Evolutionary conservation across 1,284 basidiomycete genomes (phyloP).

Genomic region (Fomitopsis betulina): DNA sequence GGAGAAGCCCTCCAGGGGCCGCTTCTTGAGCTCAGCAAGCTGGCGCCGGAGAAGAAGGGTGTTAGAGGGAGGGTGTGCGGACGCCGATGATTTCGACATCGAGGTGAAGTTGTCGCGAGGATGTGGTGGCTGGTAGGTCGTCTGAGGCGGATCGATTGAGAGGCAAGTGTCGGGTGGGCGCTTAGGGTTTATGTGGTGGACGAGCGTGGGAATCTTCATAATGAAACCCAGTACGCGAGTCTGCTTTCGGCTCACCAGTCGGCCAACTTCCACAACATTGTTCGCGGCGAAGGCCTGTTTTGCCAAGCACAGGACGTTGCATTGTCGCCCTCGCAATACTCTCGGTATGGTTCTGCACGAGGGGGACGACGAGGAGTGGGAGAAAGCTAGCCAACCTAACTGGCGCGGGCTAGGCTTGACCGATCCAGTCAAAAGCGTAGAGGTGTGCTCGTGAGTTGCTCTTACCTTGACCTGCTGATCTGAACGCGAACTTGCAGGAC

Average conservation of each 20-base stretch:
- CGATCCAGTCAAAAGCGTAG: constrained; percentile 76
- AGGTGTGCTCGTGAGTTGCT: constrained; percentile 43
- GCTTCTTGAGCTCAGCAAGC: constrained; percentile 82
- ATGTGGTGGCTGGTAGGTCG: neutral
- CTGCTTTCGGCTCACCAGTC: neutral
- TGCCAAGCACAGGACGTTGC: neutral
- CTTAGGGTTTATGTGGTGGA: constrained; percentile 3
- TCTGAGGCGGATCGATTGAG: constrained; percentile 7
- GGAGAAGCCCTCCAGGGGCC: constrained; percentile 90
- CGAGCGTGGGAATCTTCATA: constrained; percentile 5
- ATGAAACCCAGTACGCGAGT: neutral
- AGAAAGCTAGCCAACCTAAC: constrained; percentile 45
- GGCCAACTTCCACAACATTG: too few relatives aligned
- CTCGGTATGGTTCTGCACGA: constrained; percentile 7
- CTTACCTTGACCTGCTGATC: neutral
- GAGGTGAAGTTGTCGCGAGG: neutral
- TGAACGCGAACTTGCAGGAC: constrained; percentile 54
- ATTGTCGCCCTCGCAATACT: neutral
- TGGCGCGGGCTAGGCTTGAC: constrained; percentile 73
- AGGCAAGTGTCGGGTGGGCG: constrained; percentile 1
- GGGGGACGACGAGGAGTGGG: constrained; percentile 52
- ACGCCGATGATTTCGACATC: constrained; percentile 21
- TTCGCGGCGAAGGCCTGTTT: too few relatives aligned
- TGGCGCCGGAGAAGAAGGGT: constrained; percentile 77
- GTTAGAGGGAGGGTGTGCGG: constrained; percentile 40